A percentile compares a stretch with the other conserved stretches of the same genome.
These are phyloP conservation scores for Adansonia gregorii DNA, from an alignment of 441 rosid genomes.

Conservation along the genomic window DNA sequence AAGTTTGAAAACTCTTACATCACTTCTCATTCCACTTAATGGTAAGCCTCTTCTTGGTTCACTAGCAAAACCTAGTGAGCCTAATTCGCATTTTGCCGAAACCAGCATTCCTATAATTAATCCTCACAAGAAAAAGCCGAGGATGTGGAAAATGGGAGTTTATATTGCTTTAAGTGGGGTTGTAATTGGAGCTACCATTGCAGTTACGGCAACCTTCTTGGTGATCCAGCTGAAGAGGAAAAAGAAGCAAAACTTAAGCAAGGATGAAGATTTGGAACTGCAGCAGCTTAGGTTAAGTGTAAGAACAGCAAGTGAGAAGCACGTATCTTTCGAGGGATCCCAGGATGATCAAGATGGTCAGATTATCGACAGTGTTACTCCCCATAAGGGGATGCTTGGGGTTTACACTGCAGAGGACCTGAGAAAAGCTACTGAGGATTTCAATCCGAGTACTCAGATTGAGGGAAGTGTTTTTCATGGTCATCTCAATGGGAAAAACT, in stretches of 20 bases:
- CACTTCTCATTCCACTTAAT: constrained; percentile 65
- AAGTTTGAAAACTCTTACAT: constrained; percentile 44
- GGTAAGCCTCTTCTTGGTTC: constrained; percentile 46
- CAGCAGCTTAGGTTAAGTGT: constrained; percentile 76
- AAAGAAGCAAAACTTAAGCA: constrained; percentile 31
- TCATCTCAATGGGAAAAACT: constrained; percentile 75
- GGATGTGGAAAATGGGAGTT: constrained; percentile 60
- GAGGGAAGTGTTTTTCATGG: constrained; percentile 81
- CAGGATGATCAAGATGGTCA: constrained; percentile 56
- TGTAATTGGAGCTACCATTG: constrained; percentile 55
- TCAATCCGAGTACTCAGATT: constrained; percentile 69
- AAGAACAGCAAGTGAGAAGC: constrained; percentile 82
- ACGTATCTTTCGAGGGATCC: constrained; percentile 81
- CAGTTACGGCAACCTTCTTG: constrained; percentile 50
- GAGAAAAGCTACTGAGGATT: constrained; percentile 77
- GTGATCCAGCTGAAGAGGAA: constrained; percentile 52
- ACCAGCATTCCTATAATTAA: constrained; percentile 35
- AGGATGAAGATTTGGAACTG: constrained; percentile 64
- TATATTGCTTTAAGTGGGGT: constrained; percentile 58
- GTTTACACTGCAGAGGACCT: constrained; percentile 64
- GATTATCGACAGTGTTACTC: constrained; percentile 42
- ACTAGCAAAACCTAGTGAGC: constrained; percentile 41
- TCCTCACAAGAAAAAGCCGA: constrained; percentile 42
- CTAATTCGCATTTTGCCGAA: constrained; percentile 41
- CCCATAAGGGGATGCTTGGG: constrained; percentile 54